Percentiles rank a stretch among this genome's conserved stretches.
These are phyloP conservation scores for Cornus kousa DNA, from an alignment of 148 eudicot genomes.

Conservation along the genomic window DNA sequence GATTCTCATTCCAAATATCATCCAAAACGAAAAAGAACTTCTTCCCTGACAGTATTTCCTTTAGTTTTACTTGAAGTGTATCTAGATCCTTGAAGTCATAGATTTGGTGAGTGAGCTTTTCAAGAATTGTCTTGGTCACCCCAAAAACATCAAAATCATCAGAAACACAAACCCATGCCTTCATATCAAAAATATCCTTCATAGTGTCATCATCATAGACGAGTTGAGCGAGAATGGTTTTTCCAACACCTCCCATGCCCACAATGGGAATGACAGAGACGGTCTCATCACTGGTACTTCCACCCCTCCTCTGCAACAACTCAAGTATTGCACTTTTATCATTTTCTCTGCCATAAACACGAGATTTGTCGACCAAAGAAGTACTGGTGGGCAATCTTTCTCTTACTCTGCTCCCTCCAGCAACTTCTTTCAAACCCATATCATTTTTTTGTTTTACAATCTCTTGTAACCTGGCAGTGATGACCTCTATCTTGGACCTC, in stretches of 20 bases:
- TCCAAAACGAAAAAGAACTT: conserved; percentile 23
- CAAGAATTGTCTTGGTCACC: background rate
- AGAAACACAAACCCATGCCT: conserved; percentile 16
- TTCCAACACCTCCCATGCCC: conserved; percentile 24
- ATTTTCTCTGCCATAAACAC: conserved; percentile 1
- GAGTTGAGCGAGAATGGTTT: conserved; percentile 13
- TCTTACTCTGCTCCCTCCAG: background rate
- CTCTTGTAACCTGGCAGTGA: background rate
- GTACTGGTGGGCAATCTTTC: background rate
- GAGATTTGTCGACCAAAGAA: background rate
- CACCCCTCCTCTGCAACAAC: background rate
- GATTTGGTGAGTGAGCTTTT: background rate
- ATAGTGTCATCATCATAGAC: conserved; percentile 17
- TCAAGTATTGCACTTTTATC: conserved; percentile 1
- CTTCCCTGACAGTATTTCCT: conserved; percentile 2
- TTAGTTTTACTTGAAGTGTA: background rate
- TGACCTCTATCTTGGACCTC: background rate
- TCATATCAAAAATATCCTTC: background rate
- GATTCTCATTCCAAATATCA: conserved; percentile 19
- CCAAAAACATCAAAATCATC: background rate
- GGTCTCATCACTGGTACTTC: background rate
- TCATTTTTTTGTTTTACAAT: background rate
- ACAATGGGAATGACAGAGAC: conserved; percentile 7
- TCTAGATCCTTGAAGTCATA: background rate
- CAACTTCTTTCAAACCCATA: background rate